These are phyloP conservation scores for Endotrypanum monterogeii DNA, from an alignment of 208 protist genomes.

Conservation along the genomic window DNA sequence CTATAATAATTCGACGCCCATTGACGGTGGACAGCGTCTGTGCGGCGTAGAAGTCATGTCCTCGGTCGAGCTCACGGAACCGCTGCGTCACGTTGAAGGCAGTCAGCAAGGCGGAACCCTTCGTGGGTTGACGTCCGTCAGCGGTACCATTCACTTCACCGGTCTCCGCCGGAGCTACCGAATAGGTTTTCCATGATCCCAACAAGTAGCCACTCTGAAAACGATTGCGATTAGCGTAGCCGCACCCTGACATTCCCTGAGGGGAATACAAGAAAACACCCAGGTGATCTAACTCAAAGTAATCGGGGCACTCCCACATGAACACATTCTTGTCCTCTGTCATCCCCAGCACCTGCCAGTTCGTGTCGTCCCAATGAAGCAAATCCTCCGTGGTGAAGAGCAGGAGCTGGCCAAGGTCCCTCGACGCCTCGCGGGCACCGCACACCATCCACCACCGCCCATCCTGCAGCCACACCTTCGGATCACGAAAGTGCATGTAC, in stretches of 20 bases:
- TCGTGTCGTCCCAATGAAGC: constrained; percentile 28
- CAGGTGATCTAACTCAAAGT: constrained; percentile 27
- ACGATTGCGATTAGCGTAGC: constrained; percentile 40
- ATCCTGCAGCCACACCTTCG: constrained; percentile 44
- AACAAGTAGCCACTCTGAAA: constrained; percentile 48
- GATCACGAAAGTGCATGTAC: constrained; percentile 46
- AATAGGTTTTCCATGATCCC: constrained; percentile 16
- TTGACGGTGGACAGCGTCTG: constrained; percentile 23
- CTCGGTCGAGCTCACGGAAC: constrained; percentile 43
- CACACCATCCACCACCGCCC: constrained; percentile 43
- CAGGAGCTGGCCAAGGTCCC: constrained; percentile 40
- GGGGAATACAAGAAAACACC: constrained; percentile 43
- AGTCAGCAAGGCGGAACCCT: constrained; percentile 1
- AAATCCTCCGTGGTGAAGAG: constrained; percentile 33
- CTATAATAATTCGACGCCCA: constrained; percentile 33
- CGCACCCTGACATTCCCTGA: constrained; percentile 30
- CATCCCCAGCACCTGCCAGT: constrained; percentile 21
- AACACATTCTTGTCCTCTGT: constrained; percentile 46
- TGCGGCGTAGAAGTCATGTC: constrained; percentile 49
- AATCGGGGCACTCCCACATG: constrained; percentile 58
- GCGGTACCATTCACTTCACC: too few relatives aligned
- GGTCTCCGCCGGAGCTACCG: too few relatives aligned
- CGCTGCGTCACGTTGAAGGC: constrained; percentile 27
- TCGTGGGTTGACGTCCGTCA: too few relatives aligned
- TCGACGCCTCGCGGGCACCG: constrained; percentile 30